phyloP scores from a whole-genome alignment of 2,329 filamentous ascomycete genomes.

The Ophiocordyceps camponoti-leonardi region DNA sequence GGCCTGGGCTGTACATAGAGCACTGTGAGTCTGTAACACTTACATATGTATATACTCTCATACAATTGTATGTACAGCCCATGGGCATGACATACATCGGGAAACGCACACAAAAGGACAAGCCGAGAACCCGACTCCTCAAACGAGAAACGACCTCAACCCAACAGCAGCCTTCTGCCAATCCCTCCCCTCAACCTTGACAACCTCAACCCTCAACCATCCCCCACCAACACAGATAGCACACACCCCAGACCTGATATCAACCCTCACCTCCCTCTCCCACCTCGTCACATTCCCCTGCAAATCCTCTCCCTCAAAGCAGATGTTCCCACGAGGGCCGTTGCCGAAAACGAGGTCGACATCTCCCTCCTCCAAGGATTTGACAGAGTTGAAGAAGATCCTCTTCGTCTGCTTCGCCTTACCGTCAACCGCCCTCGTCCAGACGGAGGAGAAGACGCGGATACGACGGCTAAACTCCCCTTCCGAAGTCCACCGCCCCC shows the following conservation, averaged over 20 bases:
- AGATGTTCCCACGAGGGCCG: too few species aligned
- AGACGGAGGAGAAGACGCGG: conserved; percentile 47
- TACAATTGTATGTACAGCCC: too few species aligned
- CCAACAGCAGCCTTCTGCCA: conserved; percentile 10
- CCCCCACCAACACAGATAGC: conserved; percentile 7
- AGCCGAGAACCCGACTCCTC: too few species aligned
- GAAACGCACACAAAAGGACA: too few species aligned
- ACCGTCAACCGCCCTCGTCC: conserved; percentile 28
- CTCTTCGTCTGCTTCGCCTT: conserved; percentile 12
- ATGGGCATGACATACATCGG: too few species aligned
- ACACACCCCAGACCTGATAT: conserved; percentile 5
- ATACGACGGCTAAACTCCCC: too few species aligned
- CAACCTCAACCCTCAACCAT: conserved; percentile 11
- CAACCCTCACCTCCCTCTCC: conserved; percentile 2
- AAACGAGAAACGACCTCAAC: conserved; percentile 8
- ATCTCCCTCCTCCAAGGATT: too few species aligned
- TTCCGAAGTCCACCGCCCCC: conserved; percentile 33
- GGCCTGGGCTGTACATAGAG: too few species aligned
- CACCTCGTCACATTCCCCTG: neutral
- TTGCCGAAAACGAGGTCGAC: too few species aligned
- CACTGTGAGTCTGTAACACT: too few species aligned
- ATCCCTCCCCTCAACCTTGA: conserved; percentile 16
- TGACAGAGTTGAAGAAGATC: conserved; percentile 24
- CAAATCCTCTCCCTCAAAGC: too few species aligned
- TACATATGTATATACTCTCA: too few species aligned